phyloP scores from a whole-genome alignment of 129 eudicot species.

The Escallonia herrerae region DNA sequence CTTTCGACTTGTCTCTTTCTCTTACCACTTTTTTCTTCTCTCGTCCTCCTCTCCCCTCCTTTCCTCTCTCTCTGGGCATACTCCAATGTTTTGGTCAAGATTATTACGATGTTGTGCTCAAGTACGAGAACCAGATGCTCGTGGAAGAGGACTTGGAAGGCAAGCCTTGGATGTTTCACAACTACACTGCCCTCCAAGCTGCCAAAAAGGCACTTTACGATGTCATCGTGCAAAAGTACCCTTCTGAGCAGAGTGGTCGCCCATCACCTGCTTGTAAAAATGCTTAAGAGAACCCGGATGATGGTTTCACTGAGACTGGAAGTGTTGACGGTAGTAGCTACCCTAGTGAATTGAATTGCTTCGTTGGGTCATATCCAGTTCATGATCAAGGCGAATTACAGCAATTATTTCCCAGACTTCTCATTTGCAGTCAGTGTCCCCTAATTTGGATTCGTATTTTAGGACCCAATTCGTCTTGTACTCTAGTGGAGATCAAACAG shows the following conservation, averaged over 20 bases:
- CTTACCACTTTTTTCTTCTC: no score
- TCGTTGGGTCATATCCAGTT: no score
- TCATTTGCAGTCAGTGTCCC: neutral
- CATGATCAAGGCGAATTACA: no score
- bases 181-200: slow-evolving; percentile 57
- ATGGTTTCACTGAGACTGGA: neutral
- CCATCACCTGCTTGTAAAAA: no score
- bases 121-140: slow-evolving; percentile 50
- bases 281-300: slow-evolving; percentile 15
- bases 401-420: neutral
- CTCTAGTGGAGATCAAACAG: no score
- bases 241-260: neutral
- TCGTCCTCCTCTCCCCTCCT: no score
- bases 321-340: neutral
- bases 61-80: no score
- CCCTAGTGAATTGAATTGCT: neutral
- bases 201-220: slow-evolving; percentile 48
- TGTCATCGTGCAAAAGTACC: slow-evolving; percentile 30
- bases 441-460: neutral
- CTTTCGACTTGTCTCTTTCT: no score
- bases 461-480: neutral
- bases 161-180: slow-evolving; percentile 54
- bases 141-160: slow-evolving; percentile 54
- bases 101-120: slow-evolving; percentile 29
- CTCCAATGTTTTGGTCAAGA: no score